A percentile compares a stretch with the other conserved stretches of the same genome.
These are phyloP conservation scores for Trichosanthes cucumerina DNA, from an alignment of 306 rosid genomes.

Conservation along the genomic window DNA sequence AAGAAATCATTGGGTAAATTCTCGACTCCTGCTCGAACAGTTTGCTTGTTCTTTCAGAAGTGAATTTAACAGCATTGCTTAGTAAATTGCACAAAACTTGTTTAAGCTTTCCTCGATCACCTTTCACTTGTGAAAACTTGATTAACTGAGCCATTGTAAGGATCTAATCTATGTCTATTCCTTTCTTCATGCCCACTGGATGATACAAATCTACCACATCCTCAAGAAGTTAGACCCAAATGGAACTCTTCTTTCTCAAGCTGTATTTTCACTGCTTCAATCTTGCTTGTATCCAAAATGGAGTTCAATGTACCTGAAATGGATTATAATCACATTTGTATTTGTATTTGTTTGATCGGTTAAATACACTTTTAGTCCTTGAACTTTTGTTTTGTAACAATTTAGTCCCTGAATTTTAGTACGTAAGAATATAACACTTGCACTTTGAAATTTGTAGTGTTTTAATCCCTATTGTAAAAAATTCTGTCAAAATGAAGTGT, in stretches of 20 bases:
- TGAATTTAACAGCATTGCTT: constrained; percentile 78
- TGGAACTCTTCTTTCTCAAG: constrained; percentile 77
- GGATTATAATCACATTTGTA: not conserved
- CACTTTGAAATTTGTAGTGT: too few species aligned
- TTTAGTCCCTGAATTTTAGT: too few species aligned
- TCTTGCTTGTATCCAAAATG: constrained; percentile 71
- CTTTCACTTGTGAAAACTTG: constrained; percentile 38
- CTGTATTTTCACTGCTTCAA: constrained; percentile 71
- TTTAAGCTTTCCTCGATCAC: constrained; percentile 69
- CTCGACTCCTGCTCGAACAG: constrained; percentile 46
- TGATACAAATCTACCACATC: constrained; percentile 58
- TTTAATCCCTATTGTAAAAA: too few species aligned
- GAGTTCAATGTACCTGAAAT: constrained; percentile 54
- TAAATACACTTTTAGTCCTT: too few species aligned
- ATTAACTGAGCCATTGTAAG: constrained; percentile 47
- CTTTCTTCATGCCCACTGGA: constrained; percentile 49
- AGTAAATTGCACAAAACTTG: constrained; percentile 60
- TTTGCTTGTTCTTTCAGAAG: constrained; percentile 52
- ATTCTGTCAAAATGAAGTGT: too few species aligned
- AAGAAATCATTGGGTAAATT: constrained; percentile 28
- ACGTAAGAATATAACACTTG: too few species aligned
- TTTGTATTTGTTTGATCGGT: too few species aligned
- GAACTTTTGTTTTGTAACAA: too few species aligned
- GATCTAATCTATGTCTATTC: constrained; percentile 64
- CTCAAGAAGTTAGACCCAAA: constrained; percentile 42